A percentile compares a stretch with the other conserved stretches of the same genome.
These are phyloP conservation scores for Papilionanthe hybrid DNA, from an alignment of 116 monocot genomes.

Conservation along the genomic window DNA sequence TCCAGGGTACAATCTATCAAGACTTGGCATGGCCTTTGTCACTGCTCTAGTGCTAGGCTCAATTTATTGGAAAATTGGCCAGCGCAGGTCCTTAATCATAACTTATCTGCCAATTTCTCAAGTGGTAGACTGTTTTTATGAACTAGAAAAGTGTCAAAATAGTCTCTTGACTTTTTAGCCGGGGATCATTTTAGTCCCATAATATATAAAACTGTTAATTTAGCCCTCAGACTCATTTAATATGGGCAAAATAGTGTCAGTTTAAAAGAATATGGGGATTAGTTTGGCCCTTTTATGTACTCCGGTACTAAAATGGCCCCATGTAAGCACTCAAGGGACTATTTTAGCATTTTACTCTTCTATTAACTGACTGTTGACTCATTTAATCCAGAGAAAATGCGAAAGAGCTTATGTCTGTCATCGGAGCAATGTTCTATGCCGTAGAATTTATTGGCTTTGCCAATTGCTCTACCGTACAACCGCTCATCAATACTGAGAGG, in stretches of 20 bases:
- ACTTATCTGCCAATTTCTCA: neutral
- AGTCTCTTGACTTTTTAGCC: too few relatives aligned
- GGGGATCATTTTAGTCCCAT: too few relatives aligned
- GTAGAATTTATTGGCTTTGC: conserved; percentile 18
- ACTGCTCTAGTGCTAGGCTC: conserved; percentile 20
- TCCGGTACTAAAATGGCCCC: too few relatives aligned
- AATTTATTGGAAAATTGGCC: conserved; percentile 68
- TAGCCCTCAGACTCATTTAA: too few relatives aligned
- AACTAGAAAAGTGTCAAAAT: too few relatives aligned
- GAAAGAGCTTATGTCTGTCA: conserved; percentile 8
- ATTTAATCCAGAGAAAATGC: conserved; percentile 17
- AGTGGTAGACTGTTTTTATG: neutral
- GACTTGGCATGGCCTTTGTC: conserved; percentile 42
- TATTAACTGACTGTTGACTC: neutral
- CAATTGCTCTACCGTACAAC: conserved; percentile 26
- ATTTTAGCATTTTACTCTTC: too few relatives aligned
- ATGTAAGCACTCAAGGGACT: too few relatives aligned
- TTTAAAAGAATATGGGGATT: too few relatives aligned
- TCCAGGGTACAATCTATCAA: conserved; percentile 52
- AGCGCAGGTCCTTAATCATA: conserved; percentile 21
- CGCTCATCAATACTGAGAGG: conserved; percentile 20
- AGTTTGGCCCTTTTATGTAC: too few relatives aligned
- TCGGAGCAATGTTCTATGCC: neutral
- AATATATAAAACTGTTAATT: too few relatives aligned
- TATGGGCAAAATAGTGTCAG: too few relatives aligned